Conservation (phyloP, 148 eudicot genomes). For the Linanthus parryae region DNA sequence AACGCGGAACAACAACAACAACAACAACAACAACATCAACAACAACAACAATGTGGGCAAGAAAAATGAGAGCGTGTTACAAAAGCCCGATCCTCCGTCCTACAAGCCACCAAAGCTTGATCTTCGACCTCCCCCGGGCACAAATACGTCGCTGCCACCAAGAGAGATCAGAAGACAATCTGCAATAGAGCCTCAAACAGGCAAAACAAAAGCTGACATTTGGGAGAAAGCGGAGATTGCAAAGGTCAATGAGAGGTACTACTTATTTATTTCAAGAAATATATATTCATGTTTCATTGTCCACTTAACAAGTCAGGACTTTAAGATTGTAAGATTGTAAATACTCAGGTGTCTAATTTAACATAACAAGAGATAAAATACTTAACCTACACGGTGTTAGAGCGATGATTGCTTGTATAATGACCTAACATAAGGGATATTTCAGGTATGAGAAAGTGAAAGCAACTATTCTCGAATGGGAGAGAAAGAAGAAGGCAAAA, state of each 20-base stretch:
- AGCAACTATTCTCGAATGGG: constrained; percentile 62
- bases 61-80: constrained; percentile 19
- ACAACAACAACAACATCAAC: too few relatives aligned
- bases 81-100: constrained; percentile 19
- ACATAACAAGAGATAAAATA: too few relatives aligned
- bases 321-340: too few relatives aligned
- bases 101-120: constrained; percentile 4
- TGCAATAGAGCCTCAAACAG: constrained; percentile 13
- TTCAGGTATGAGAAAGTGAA: constrained; percentile 67
- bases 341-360: too few relatives aligned
- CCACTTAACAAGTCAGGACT: too few relatives aligned
- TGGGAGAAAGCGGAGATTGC: constrained; percentile 72
- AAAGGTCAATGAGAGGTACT: constrained; percentile 49
- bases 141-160: constrained; percentile 24
- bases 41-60: too few relatives aligned
- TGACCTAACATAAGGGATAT: not conserved
- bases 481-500: constrained; percentile 61
- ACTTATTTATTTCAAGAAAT: too few relatives aligned
- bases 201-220: constrained; percentile 42
- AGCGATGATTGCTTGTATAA: not conserved
- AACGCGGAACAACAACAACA: too few relatives aligned
- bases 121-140: too few relatives aligned
- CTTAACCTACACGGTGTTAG: too few relatives aligned
- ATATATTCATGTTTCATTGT: too few relatives aligned
- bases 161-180: constrained; percentile 19